phyloP scores from a whole-genome alignment of 2,329 filamentous ascomycete genomes.

The Huntiella abstrusa region DNA sequence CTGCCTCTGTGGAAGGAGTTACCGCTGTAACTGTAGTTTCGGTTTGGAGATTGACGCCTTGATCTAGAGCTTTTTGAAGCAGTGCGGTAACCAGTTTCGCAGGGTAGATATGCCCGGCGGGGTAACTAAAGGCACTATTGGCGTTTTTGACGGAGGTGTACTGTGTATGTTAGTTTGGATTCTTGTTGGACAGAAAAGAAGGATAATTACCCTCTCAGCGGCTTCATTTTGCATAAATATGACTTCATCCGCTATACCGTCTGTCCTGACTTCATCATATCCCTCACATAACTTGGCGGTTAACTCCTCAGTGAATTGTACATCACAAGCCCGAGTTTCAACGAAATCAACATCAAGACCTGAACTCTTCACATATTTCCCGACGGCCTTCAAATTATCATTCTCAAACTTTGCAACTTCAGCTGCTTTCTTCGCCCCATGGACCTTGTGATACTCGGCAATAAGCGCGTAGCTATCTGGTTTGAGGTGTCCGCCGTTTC shows the following conservation, averaged over 20 bases:
- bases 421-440: conserved; percentile 13
- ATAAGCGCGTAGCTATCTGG: conserved; percentile 13
- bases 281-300: conserved; percentile 14
- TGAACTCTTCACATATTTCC: conserved; percentile 20
- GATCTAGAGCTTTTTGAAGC: background rate
- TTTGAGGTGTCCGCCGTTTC: conserved; percentile 17
- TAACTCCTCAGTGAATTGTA: conserved; percentile 17
- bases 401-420: conserved; percentile 15
- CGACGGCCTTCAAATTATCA: conserved; percentile 15
- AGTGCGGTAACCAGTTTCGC: conserved; percentile 13
- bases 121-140: conserved; percentile 18
- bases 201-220: conserved; percentile 1
- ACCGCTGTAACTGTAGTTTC: conserved; percentile 12
- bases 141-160: conserved; percentile 20
- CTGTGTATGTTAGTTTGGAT: conserved; percentile 9
- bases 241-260: conserved; percentile 13
- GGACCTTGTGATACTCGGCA: conserved; percentile 11
- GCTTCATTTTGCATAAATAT: conserved; percentile 4
- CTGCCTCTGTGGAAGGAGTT: background rate
- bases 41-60: conserved; percentile 14
- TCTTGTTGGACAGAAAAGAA: background rate
- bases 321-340: conserved; percentile 22
- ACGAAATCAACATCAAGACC: conserved; percentile 26
- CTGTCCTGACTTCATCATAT: conserved; percentile 17
- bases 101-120: conserved; percentile 13